Conservation (phyloP, 2,329 filamentous ascomycete genomes). For the Apiospora saccharicola region DNA sequence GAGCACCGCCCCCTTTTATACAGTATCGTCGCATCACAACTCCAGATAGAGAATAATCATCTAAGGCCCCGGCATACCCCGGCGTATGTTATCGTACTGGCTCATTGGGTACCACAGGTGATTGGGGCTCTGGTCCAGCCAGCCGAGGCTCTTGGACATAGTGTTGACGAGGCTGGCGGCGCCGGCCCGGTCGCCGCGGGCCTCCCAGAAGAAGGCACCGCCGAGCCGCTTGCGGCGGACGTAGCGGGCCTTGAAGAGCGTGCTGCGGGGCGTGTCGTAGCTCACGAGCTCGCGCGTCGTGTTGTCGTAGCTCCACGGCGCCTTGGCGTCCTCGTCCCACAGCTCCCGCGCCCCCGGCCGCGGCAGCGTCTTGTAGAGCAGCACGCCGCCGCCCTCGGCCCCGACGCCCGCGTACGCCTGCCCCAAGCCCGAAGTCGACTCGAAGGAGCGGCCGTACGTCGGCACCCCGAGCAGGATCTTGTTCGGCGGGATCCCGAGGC, state of each 20-base stretch:
- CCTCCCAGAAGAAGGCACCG: constrained; percentile 88
- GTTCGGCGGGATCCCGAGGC: constrained; percentile 60
- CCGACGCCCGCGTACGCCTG: constrained; percentile 69
- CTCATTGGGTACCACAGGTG: constrained; percentile 63
- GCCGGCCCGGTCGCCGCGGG: constrained; percentile 67
- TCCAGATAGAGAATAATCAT: neutral
- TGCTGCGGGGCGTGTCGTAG: constrained; percentile 70
- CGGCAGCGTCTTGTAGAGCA: constrained; percentile 78
- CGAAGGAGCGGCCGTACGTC: constrained; percentile 80
- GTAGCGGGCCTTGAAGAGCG: constrained; percentile 68
- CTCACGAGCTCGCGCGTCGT: constrained; percentile 68
- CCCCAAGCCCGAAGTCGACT: constrained; percentile 72
- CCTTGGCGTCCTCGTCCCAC: constrained; percentile 64
- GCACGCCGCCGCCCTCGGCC: constrained; percentile 65
- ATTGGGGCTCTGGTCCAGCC: constrained; percentile 59
- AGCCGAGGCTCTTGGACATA: constrained; percentile 54
- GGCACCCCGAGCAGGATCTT: constrained; percentile 82
- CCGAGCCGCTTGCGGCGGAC: constrained; percentile 68
- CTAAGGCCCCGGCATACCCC: neutral
- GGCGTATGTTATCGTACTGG: constrained; percentile 64
- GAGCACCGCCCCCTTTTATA: neutral
- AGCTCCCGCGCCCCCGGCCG: constrained; percentile 62
- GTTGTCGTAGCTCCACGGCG: constrained; percentile 76
- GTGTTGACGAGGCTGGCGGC: constrained; percentile 65
- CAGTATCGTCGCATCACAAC: neutral